Conservation (phyloP, 805 yeast species). For the Candida morakotiae region DNA sequence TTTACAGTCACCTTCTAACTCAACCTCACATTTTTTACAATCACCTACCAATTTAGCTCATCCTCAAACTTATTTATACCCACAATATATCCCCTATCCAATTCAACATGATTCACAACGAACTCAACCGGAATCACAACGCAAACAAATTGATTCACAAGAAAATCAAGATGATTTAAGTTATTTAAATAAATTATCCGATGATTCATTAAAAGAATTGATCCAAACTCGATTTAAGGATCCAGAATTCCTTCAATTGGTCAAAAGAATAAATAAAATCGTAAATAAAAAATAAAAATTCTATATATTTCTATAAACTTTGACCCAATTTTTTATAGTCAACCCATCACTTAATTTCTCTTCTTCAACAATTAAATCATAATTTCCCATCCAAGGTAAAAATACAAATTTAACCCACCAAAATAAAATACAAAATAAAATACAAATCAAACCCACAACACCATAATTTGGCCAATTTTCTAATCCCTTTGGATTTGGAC, state of each 20-base stretch:
- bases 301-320: slow-evolving; percentile 14
- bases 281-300: slow-evolving; percentile 4
- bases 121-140: no score
- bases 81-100: background rate
- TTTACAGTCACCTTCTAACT: no score
- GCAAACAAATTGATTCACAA: no score
- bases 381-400: slow-evolving; percentile 44
- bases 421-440: slow-evolving; percentile 43
- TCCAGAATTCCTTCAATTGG: slow-evolving; percentile 9
- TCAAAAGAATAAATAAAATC: slow-evolving; percentile 10
- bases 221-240: slow-evolving; percentile 8
- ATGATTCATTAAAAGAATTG: background rate
- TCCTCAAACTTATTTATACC: background rate
- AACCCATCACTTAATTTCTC: slow-evolving; percentile 53
- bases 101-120: background rate
- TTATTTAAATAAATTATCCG: slow-evolving; percentile 5
- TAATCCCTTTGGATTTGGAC: slow-evolving; percentile 38
- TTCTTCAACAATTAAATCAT: slow-evolving; percentile 40
- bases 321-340: slow-evolving; percentile 53
- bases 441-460: slow-evolving; percentile 37
- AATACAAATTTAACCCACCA: slow-evolving; percentile 53
- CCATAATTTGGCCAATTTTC: slow-evolving; percentile 49
- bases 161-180: slow-evolving; percentile 4
- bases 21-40: no score
- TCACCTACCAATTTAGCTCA: no score